Evolutionary conservation across 1,284 basidiomycete genomes (phyloP), one percentile per base, ranked within the genome.

Genomic region (Coriolopsis trogii): DNA sequence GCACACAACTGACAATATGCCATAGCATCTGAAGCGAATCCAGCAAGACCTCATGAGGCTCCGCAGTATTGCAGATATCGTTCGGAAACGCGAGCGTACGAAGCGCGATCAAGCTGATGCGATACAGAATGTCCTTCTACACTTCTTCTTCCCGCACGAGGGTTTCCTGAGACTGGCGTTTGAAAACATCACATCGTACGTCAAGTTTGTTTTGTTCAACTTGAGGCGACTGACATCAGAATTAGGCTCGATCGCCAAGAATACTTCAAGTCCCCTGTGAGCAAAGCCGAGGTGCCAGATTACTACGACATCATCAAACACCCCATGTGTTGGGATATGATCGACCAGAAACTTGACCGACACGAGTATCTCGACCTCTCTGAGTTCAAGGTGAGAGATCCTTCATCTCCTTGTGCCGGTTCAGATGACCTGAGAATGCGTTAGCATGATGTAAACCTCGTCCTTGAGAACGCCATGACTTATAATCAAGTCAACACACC

Each of bases 321-420:
- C 9, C 96, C 96, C 0, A 98, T 98, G 91, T 87, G 87, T 59
- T 98, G 95, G 93, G 74, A 77, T 16, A 77, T 74, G 34, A 97
- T 99, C 55, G 85, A 91, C 25, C 71, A 73, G 12, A 95, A 91
- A 69, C 70, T 99, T 25, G 87, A 93, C 46, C 73, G 77, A 38
- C 86, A 91, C 51, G 78, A 82, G 55, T 99, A 99, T 70, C 81
- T 84, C 70, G 84, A 89, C 63, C 68, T 91, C 0, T 75, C 82
- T 18, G 74, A 83, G 4, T 94, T 99, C 73, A 85, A 85, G 74
- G 93, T 90, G 58, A 38, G 77, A 15, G 30, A 18, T 42, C 16
- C 37, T 5, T 16, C 38, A 4, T 4, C 18, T 23, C 7, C 9
- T 28, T 18, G 5, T 39, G 5, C 33, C 2, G 6, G 4, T 9